Conservation (phyloP, 108 stramenopile genomes). For the Seminavis robusta region DNA sequence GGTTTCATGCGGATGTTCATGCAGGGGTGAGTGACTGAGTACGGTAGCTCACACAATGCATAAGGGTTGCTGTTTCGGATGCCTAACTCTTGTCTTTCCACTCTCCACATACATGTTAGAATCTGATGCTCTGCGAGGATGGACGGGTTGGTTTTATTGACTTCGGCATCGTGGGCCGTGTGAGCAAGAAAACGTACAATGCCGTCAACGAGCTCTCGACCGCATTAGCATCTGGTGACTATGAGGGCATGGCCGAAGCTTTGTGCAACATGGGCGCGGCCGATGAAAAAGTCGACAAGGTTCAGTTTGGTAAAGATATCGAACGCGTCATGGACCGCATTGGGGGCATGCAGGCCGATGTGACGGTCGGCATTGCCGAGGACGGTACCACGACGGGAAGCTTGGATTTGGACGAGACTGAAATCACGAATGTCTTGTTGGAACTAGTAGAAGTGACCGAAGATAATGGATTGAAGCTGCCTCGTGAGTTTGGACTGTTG, state of each 20-base stretch:
- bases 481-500: conserved; percentile 93
- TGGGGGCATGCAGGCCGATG: conserved; percentile 68
- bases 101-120: too few species aligned
- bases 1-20: conserved; percentile 98
- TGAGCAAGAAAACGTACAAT: conserved; percentile 79
- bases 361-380: conserved; percentile 49
- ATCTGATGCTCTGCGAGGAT: conserved; percentile 59
- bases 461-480: conserved; percentile 91
- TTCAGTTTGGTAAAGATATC: conserved; percentile 85
- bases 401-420: conserved; percentile 76
- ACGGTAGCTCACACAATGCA: conserved; percentile 3
- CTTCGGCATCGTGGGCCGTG: conserved; percentile 95
- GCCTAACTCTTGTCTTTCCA: not conserved
- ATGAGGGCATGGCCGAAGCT: conserved; percentile 83
- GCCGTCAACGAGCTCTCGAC: conserved; percentile 85
- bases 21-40: conserved; percentile 74
- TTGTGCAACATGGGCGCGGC: conserved; percentile 89
- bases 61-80: not conserved
- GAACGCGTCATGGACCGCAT: conserved; percentile 73
- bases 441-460: conserved; percentile 91
- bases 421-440: conserved; percentile 84
- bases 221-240: conserved; percentile 74
- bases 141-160: conserved; percentile 96
- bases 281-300: conserved; percentile 80
- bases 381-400: conserved; percentile 47